These are phyloP conservation scores for Coniferiporia weirii DNA, from an alignment of 1,284 basidiomycete genomes.

Conservation along the genomic window DNA sequence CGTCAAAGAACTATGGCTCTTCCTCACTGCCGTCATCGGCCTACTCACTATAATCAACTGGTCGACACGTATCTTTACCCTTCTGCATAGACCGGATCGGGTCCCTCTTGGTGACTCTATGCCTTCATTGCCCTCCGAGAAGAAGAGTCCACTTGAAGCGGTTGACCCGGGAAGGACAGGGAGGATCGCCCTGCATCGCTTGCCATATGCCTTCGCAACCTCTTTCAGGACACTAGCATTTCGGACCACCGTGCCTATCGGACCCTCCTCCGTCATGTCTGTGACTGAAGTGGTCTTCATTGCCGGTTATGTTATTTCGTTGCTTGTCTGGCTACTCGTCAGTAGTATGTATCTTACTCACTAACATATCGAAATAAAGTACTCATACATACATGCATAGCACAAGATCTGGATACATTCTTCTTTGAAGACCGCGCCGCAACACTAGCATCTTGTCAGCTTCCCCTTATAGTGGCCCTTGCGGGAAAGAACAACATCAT, in stretches of 20 bases:
- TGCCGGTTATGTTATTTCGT: slow-evolving; percentile 36
- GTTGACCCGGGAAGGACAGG: slow-evolving; percentile 22
- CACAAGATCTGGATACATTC: slow-evolving; percentile 24
- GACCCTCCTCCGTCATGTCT: slow-evolving; percentile 31
- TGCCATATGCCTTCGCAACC: slow-evolving; percentile 32
- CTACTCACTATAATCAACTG: slow-evolving; percentile 32
- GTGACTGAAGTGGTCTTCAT: slow-evolving; percentile 41
- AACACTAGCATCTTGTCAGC: slow-evolving; percentile 37
- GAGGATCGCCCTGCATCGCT: slow-evolving; percentile 28
- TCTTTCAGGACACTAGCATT: slow-evolving; percentile 40
- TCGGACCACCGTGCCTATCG: slow-evolving; percentile 38
- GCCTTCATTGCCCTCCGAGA: slow-evolving; percentile 19
- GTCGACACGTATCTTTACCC: slow-evolving; percentile 16
- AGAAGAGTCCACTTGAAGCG: slow-evolving; percentile 22
- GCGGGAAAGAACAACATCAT: slow-evolving; percentile 45
- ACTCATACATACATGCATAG: slow-evolving; percentile 18
- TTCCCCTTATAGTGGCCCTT: slow-evolving; percentile 40
- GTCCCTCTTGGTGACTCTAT: slow-evolving; percentile 1
- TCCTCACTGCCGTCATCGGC: slow-evolving; percentile 36
- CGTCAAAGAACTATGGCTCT: slow-evolving; percentile 31
- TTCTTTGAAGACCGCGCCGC: slow-evolving; percentile 36
- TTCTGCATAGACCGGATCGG: slow-evolving; percentile 15
- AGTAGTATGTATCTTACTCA: slow-evolving; percentile 32
- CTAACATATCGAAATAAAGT: background rate
- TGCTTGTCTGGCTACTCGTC: slow-evolving; percentile 37